A percentile compares a stretch with the other conserved stretches of the same genome.
These are phyloP conservation scores for Boletus rufocinnamomeus DNA, from an alignment of 768 basidiomycete genomes.

Conservation along the genomic window DNA sequence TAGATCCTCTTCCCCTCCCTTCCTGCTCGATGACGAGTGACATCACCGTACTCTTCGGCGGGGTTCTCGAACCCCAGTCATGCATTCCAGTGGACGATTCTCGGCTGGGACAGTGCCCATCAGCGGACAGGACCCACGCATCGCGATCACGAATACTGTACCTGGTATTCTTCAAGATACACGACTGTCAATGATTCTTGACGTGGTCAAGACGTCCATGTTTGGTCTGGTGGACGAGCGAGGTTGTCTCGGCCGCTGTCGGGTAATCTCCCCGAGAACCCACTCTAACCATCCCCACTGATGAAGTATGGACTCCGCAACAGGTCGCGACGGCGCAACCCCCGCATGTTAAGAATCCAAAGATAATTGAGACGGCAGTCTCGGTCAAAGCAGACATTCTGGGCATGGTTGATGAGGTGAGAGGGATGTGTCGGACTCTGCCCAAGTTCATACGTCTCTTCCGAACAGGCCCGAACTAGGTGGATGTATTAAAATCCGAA, in stretches of 20 bases:
- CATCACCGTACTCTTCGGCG: background rate
- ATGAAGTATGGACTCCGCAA: background rate
- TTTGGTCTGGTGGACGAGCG: background rate
- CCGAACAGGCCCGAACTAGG: background rate
- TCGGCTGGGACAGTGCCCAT: background rate
- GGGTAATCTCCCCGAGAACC: background rate
- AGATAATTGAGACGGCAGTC: background rate
- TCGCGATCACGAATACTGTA: background rate
- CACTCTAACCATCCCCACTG: background rate
- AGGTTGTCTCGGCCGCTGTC: background rate
- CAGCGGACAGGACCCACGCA: background rate
- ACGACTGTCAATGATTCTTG: background rate
- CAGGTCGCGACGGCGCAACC: constrained; percentile 1
- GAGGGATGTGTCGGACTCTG: background rate
- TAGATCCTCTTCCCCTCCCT: background rate
- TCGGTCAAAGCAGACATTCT: background rate
- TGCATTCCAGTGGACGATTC: background rate
- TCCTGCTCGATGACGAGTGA: background rate
- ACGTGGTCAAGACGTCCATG: background rate
- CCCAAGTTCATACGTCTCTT: background rate
- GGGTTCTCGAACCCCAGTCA: background rate
- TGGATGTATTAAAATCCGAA: background rate
- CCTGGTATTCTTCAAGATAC: background rate
- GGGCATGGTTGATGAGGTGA: background rate
- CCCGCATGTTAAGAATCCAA: constrained; percentile 3